phyloP scores from a whole-genome alignment of 352 stramenopile species.

The Phytophthora foliorum region DNA sequence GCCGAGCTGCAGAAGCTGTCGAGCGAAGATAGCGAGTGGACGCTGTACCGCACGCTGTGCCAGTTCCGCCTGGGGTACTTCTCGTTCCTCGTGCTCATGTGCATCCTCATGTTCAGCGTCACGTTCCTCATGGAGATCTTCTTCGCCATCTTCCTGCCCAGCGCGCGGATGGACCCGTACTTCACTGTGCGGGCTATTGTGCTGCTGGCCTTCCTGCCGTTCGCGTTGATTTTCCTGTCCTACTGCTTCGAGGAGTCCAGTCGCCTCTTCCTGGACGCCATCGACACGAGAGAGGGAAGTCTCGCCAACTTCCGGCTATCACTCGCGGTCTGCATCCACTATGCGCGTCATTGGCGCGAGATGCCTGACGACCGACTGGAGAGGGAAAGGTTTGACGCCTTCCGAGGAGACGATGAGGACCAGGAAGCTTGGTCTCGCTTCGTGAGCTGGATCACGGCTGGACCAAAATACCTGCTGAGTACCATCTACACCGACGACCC shows the following conservation, averaged over 20 bases:
- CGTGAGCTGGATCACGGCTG: conserved; percentile 45
- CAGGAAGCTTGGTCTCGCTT: conserved; percentile 70
- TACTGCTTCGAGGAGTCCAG: conserved; percentile 90
- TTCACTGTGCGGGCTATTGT: conserved; percentile 81
- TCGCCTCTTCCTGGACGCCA: conserved; percentile 85
- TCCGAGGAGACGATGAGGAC: conserved; percentile 66
- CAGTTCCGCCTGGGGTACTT: conserved; percentile 92
- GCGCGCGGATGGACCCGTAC: conserved; percentile 71
- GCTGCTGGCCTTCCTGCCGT: conserved; percentile 73
- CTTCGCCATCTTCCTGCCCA: conserved; percentile 91
- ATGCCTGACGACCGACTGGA: conserved; percentile 87
- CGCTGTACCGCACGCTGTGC: conserved; percentile 80
- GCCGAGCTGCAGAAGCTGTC: conserved; percentile 81
- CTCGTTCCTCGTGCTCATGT: conserved; percentile 90
- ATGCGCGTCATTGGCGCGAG: conserved; percentile 77
- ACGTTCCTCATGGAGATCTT: conserved; percentile 92
- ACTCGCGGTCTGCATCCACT: conserved; percentile 87
- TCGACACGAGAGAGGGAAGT: conserved; percentile 85
- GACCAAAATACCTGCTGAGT: conserved; percentile 49
- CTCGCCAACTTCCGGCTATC: conserved; percentile 88
- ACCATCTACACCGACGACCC: conserved; percentile 71
- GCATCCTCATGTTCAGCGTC: conserved; percentile 92
- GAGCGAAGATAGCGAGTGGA: conserved; percentile 68
- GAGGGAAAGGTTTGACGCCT: conserved; percentile 53
- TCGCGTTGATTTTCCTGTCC: conserved; percentile 86